A percentile compares a stretch with the other conserved stretches of the same genome.
Evolutionary conservation across 108 stramenopile species (phyloP).

Genomic region (Aurantiochytrium sp.): DNA sequence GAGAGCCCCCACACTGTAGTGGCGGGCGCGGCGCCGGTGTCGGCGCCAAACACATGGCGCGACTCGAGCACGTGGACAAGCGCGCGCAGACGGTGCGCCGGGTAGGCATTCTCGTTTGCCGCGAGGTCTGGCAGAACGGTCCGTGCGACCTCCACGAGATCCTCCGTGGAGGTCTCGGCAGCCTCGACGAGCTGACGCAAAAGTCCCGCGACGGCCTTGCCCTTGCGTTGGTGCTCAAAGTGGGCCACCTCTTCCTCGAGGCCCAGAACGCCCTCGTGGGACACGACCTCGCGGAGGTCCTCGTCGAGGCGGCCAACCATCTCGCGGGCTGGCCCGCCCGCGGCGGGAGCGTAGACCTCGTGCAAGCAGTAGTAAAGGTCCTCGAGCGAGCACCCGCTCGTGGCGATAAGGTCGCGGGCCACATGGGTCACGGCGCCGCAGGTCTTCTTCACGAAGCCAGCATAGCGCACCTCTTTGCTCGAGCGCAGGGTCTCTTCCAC

Average conservation of each 20-base stretch:
- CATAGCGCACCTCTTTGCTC: background rate
- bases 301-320: background rate
- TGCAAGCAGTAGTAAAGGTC: background rate
- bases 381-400: background rate
- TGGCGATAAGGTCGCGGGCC: background rate
- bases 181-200: background rate
- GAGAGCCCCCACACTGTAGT: background rate
- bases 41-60: background rate
- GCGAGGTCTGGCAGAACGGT: background rate
- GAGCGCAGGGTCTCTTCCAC: background rate
- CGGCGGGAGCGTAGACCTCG: background rate
- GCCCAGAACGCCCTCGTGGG: background rate
- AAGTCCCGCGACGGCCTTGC: background rate
- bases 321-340: background rate
- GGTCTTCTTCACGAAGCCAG: background rate
- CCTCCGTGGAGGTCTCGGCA: background rate
- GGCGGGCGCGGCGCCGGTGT: background rate
- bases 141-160: background rate
- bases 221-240: background rate
- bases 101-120: background rate
- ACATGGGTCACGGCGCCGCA: background rate
- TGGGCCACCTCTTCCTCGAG: background rate
- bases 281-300: background rate
- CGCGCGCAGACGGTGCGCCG: background rate
- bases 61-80: background rate